A percentile compares a stretch with the other conserved stretches of the same genome.
phyloP scores from a whole-genome alignment of 331 rosid genomes.

The Pyrus hybrid region DNA sequence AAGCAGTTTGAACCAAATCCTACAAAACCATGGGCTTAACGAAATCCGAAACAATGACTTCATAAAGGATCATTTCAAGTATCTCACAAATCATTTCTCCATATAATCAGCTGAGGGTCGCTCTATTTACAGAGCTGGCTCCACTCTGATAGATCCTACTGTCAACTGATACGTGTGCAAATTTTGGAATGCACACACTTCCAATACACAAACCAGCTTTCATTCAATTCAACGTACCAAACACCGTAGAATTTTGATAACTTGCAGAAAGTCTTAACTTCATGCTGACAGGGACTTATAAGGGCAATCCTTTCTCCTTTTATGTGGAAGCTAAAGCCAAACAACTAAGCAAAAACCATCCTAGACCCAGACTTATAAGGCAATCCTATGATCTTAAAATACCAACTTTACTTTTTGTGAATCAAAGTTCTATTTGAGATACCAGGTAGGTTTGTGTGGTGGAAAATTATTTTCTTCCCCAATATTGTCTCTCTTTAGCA shows the following conservation, averaged over 20 bases:
- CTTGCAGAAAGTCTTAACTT: neutral
- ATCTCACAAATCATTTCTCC: neutral
- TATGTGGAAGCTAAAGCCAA: neutral
- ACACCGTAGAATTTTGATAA: neutral
- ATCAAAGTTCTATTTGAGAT: neutral
- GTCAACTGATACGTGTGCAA: too few species aligned
- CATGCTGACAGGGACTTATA: neutral
- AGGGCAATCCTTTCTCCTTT: neutral
- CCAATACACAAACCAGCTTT: neutral
- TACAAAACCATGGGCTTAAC: neutral
- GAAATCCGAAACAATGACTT: neutral
- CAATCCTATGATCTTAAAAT: neutral
- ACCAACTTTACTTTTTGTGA: neutral
- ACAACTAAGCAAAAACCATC: neutral
- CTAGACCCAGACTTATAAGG: neutral
- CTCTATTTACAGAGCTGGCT: neutral
- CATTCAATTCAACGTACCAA: neutral
- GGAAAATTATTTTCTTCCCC: neutral
- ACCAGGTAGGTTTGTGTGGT: neutral
- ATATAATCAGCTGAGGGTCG: neutral
- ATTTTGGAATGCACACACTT: neutral
- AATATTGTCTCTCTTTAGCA: neutral
- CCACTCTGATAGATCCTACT: neutral
- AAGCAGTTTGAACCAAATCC: neutral
- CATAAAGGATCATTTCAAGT: neutral